phyloP scores from a whole-genome alignment of 2,329 filamentous ascomycete genomes.

The Aspergillus cejpii region DNA sequence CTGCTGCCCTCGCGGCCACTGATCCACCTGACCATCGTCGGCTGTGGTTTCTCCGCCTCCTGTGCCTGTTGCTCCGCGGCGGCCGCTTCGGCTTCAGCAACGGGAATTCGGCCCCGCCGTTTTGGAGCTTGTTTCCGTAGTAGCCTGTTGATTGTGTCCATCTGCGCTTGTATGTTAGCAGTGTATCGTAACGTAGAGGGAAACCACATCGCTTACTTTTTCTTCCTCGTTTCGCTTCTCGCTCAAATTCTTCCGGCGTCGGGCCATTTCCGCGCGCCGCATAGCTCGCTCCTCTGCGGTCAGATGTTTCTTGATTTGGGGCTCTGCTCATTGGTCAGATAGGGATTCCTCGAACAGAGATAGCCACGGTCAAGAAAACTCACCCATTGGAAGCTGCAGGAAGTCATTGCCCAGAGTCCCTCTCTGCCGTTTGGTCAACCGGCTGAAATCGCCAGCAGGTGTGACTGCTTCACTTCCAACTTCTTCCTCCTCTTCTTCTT shows the following conservation, averaged over 20 bases:
- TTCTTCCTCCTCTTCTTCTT: slow-evolving; percentile 40
- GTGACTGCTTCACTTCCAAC: slow-evolving; percentile 39
- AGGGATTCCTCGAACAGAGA: background rate
- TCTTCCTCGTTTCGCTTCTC: slow-evolving; percentile 75
- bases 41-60: slow-evolving; percentile 37
- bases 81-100: slow-evolving; percentile 41
- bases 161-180: slow-evolving; percentile 38
- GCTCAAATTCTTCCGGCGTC: slow-evolving; percentile 64
- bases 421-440: slow-evolving; percentile 62
- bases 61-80: slow-evolving; percentile 35
- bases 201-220: slow-evolving; percentile 50
- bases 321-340: slow-evolving; percentile 43
- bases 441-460: slow-evolving; percentile 52
- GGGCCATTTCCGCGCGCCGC: slow-evolving; percentile 66
- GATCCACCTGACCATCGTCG: slow-evolving; percentile 43
- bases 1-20: slow-evolving; percentile 38
- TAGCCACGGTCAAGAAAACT: slow-evolving; percentile 10
- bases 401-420: slow-evolving; percentile 51
- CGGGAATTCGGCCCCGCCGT: slow-evolving; percentile 45
- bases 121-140: slow-evolving; percentile 62
- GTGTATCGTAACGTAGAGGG: background rate
- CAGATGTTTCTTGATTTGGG: slow-evolving; percentile 65
- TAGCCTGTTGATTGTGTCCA: slow-evolving; percentile 62
- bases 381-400: slow-evolving; percentile 52
- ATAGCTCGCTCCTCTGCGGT: slow-evolving; percentile 68